Percentiles rank a stretch among this genome's conserved stretches.
Evolutionary conservation across 169 alveolate species (phyloP).

Genomic region (Cryptosporidium tyzzeri): DNA sequence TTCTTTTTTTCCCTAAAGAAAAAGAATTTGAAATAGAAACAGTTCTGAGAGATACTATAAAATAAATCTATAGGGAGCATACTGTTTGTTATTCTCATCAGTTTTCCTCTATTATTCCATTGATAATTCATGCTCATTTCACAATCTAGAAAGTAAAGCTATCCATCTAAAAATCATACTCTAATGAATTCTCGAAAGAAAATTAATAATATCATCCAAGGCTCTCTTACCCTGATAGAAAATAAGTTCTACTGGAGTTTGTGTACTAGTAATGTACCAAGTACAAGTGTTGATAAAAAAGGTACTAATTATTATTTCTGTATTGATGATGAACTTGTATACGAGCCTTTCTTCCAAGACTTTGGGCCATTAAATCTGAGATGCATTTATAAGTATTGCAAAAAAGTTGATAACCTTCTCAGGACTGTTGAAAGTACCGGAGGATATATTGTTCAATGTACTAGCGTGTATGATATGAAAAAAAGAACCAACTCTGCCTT

Average conservation of each 20-base stretch:
- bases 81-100: background rate
- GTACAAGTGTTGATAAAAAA: conserved; percentile 6
- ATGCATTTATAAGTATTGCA: conserved; percentile 86
- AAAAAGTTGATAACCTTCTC: conserved; percentile 84
- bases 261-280: conserved; percentile 33
- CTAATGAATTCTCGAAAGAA: conserved; percentile 41
- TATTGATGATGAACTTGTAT: conserved; percentile 88
- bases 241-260: conserved; percentile 63
- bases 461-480: conserved; percentile 76
- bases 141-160: background rate
- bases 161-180: background rate
- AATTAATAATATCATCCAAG: conserved; percentile 45
- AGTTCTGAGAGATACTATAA: background rate
- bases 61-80: background rate
- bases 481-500: conserved; percentile 92
- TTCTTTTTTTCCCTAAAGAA: background rate
- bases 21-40: background rate
- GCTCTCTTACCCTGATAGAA: conserved; percentile 57
- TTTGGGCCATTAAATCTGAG: conserved; percentile 94
- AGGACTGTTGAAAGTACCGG: conserved; percentile 75
- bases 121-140: background rate
- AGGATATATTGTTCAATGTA: conserved; percentile 77
- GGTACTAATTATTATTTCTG: conserved; percentile 79
- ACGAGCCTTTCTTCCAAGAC: conserved; percentile 93
- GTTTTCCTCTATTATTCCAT: background rate